A percentile compares a stretch with the other conserved stretches of the same genome.
Evolutionary conservation across 1,284 basidiomycete genomes (phyloP).

Genomic region (Pseudozyma sp.): DNA sequence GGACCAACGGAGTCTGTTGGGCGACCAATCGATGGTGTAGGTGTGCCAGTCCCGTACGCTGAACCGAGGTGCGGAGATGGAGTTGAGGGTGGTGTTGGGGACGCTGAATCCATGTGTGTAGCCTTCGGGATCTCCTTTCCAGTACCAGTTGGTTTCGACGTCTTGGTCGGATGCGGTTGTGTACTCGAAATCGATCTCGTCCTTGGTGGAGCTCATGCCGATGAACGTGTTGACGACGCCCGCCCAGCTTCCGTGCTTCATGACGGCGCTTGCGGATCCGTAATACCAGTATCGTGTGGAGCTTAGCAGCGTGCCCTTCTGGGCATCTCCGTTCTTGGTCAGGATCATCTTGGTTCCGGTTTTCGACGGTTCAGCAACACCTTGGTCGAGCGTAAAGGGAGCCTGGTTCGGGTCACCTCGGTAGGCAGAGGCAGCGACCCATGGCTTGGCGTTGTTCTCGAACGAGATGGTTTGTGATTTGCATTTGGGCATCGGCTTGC

Average conservation of each 20-base stretch:
- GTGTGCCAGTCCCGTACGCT: constrained; percentile 41
- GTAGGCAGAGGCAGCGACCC: constrained; percentile 33
- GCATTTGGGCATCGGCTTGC: constrained; percentile 55
- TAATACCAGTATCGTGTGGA: constrained; percentile 54
- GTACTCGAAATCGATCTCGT: constrained; percentile 57
- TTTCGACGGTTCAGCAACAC: constrained; percentile 21
- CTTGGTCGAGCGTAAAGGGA: constrained; percentile 52
- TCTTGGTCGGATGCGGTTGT: constrained; percentile 28
- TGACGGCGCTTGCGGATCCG: constrained; percentile 41
- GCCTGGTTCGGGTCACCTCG: constrained; percentile 46
- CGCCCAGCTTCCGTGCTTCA: constrained; percentile 43
- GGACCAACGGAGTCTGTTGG: constrained; percentile 47
- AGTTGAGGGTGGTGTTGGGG: constrained; percentile 9
- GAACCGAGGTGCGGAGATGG: constrained; percentile 18
- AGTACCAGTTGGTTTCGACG: constrained; percentile 49
- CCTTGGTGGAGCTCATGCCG: constrained; percentile 40
- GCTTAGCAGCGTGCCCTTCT: constrained; percentile 33
- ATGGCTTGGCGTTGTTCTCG: constrained; percentile 45
- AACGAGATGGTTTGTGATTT: constrained; percentile 42
- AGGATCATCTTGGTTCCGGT: constrained; percentile 41
- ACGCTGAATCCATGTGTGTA: constrained; percentile 42
- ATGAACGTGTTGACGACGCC: constrained; percentile 58
- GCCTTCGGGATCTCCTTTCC: constrained; percentile 36
- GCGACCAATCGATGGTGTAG: constrained; percentile 52
- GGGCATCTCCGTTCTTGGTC: constrained; percentile 32